Conservation (phyloP, 331 rosid species). For the Stylosanthes scabra region DNA sequence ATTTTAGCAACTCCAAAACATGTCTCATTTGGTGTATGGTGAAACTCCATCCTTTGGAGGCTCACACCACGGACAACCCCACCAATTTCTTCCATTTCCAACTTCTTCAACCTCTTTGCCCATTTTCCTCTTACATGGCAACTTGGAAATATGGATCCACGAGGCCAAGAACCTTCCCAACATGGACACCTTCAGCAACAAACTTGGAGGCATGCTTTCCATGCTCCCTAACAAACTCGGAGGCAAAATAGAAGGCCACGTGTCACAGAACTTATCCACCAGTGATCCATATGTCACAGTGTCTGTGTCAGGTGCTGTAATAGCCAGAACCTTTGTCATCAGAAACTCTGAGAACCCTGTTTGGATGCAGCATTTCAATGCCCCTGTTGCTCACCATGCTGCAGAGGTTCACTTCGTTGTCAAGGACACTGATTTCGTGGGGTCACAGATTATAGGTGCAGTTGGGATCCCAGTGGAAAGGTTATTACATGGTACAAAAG, state of each 20-base stretch:
- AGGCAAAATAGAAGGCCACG: slow-evolving; percentile 43
- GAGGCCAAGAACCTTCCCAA: slow-evolving; percentile 83
- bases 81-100: slow-evolving; percentile 60
- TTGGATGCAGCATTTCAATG: slow-evolving; percentile 87
- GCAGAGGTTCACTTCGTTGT: slow-evolving; percentile 78
- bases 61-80: slow-evolving; percentile 66
- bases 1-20: slow-evolving; percentile 20
- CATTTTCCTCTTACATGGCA: slow-evolving; percentile 71
- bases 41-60: slow-evolving; percentile 69
- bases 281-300: slow-evolving; percentile 91
- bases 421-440: slow-evolving; percentile 75
- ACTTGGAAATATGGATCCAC: slow-evolving; percentile 62
- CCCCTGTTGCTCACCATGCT: slow-evolving; percentile 79
- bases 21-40: slow-evolving; percentile 52
- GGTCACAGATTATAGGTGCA: slow-evolving; percentile 77
- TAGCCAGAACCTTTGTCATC: slow-evolving; percentile 83
- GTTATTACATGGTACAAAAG: slow-evolving; percentile 45
- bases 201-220: slow-evolving; percentile 56
- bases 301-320: slow-evolving; percentile 64
- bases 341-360: slow-evolving; percentile 68
- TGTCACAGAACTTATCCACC: slow-evolving; percentile 53
- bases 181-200: slow-evolving; percentile 69
- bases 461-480: slow-evolving; percentile 78
- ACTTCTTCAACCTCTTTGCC: slow-evolving; percentile 53
- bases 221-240: slow-evolving; percentile 48